Percentiles rank a stretch among this genome's conserved stretches.
Evolutionary conservation across 768 basidiomycete species (phyloP).

Genomic region (Russula compacta): DNA sequence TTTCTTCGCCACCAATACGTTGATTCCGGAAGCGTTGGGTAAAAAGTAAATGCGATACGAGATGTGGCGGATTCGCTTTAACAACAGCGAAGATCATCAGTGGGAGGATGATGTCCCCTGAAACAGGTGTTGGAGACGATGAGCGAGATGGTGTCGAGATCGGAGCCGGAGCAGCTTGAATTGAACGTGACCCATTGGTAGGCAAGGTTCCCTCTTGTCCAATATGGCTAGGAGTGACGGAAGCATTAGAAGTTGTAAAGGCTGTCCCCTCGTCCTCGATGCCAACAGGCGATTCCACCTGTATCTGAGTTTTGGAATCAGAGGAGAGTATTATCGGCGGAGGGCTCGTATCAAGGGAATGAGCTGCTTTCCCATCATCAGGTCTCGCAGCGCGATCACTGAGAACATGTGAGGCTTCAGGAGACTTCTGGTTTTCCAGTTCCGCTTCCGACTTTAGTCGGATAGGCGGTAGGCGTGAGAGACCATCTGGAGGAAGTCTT

Average conservation of each 20-base stretch:
- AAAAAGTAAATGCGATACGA: slow-evolving; percentile 63
- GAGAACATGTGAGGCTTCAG: slow-evolving; percentile 20
- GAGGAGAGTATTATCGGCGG: slow-evolving; percentile 23
- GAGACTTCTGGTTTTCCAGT: slow-evolving; percentile 29
- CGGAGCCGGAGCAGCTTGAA: slow-evolving; percentile 3
- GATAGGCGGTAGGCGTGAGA: slow-evolving; percentile 65
- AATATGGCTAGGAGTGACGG: neutral
- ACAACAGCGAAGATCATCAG: slow-evolving; percentile 92
- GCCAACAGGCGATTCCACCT: slow-evolving; percentile 4
- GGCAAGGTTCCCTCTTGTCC: neutral
- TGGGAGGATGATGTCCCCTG: slow-evolving; percentile 86
- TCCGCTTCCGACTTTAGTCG: slow-evolving; percentile 59
- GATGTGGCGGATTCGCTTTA: slow-evolving; percentile 78
- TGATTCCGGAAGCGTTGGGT: slow-evolving; percentile 53
- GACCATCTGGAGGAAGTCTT: slow-evolving; percentile 43
- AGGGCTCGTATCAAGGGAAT: slow-evolving; percentile 4
- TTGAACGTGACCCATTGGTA: neutral
- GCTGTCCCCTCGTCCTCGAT: neutral
- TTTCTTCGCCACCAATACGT: slow-evolving; percentile 68
- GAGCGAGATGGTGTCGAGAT: slow-evolving; percentile 17
- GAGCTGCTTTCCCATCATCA: slow-evolving; percentile 8
- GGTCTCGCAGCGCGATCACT: slow-evolving; percentile 4
- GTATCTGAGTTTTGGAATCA: slow-evolving; percentile 14
- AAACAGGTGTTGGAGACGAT: slow-evolving; percentile 44
- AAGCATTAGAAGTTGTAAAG: neutral